Evolutionary conservation across 345 rosid genomes (phyloP).

Genomic region (Eucalyptus albens): DNA sequence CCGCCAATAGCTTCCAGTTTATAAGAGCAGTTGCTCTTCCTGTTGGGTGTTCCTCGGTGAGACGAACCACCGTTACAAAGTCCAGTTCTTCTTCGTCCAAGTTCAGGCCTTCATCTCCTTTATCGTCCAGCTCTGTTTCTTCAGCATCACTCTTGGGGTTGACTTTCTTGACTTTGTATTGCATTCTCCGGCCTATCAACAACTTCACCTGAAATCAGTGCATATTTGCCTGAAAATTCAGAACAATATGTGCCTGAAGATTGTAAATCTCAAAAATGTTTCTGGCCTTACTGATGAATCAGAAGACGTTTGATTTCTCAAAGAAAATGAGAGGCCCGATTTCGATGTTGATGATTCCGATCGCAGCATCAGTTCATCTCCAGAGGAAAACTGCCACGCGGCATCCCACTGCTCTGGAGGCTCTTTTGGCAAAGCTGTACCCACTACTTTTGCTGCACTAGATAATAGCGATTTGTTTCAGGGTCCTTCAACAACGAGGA

Average conservation of each 20-base stretch:
- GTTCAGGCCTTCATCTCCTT: constrained; percentile 1
- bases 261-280: background rate
- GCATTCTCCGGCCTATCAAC: constrained; percentile 59
- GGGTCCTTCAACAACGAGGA: background rate
- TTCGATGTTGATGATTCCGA: constrained; percentile 30
- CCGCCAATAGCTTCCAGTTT: constrained; percentile 65
- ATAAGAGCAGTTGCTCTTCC: constrained; percentile 75
- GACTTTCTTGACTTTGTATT: constrained; percentile 15
- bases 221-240: background rate
- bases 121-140: background rate
- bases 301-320: constrained; percentile 17
- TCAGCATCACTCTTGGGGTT: background rate
- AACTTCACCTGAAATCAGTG: constrained; percentile 28
- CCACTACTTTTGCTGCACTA: constrained; percentile 88
- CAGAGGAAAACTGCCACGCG: constrained; percentile 73
- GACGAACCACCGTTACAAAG: constrained; percentile 53
- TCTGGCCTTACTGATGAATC: constrained; percentile 29
- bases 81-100: constrained; percentile 12
- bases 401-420: constrained; percentile 45
- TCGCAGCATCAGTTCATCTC: constrained; percentile 47
- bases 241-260: background rate
- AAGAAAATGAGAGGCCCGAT: constrained; percentile 15
- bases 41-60: constrained; percentile 36
- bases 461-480: constrained; percentile 10
- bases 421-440: constrained; percentile 64